A percentile compares a stretch with the other conserved stretches of the same genome.
Evolutionary conservation across 2,329 filamentous ascomycete genomes (phyloP).

Genomic region (Colletotrichum tofieldiae): DNA sequence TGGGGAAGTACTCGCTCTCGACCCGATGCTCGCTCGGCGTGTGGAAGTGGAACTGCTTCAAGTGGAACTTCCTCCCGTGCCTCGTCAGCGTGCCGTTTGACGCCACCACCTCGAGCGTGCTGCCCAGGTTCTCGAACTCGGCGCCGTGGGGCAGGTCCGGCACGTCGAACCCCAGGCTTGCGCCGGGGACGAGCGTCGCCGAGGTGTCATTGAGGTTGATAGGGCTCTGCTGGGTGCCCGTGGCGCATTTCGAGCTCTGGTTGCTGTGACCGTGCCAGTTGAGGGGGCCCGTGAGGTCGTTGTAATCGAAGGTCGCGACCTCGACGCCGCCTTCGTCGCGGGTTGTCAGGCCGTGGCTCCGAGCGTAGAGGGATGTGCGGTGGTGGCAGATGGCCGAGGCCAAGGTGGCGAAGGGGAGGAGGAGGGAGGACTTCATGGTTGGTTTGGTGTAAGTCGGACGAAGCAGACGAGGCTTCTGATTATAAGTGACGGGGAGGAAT

Average conservation of each 20-base stretch:
- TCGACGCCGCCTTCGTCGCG: conserved; percentile 48
- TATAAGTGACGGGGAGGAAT: background rate
- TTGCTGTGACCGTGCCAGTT: conserved; percentile 66
- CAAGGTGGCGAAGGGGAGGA: conserved; percentile 45
- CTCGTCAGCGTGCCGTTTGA: conserved; percentile 62
- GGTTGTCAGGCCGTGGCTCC: conserved; percentile 41
- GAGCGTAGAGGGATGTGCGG: conserved; percentile 55
- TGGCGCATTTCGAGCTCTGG: conserved; percentile 62
- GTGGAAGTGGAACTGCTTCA: conserved; percentile 74
- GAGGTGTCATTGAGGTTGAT: conserved; percentile 63
- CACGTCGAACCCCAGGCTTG: conserved; percentile 54
- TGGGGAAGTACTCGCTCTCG: conserved; percentile 56
- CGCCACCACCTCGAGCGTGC: conserved; percentile 65
- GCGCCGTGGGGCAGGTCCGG: conserved; percentile 54
- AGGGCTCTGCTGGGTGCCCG: conserved; percentile 68
- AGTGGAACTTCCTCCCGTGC: conserved; percentile 56
- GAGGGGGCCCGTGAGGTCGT: conserved; percentile 61
- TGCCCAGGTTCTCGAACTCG: conserved; percentile 67
- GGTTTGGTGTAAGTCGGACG: conserved; percentile 9
- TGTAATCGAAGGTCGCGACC: conserved; percentile 59
- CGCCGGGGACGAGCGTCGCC: conserved; percentile 47
- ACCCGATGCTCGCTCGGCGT: conserved; percentile 73
- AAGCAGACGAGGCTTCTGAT: background rate
- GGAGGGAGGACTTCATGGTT: conserved; percentile 45
- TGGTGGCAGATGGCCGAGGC: conserved; percentile 49